Conservation (phyloP, 805 yeast genomes). For the Ogataea chonburiensis region DNA sequence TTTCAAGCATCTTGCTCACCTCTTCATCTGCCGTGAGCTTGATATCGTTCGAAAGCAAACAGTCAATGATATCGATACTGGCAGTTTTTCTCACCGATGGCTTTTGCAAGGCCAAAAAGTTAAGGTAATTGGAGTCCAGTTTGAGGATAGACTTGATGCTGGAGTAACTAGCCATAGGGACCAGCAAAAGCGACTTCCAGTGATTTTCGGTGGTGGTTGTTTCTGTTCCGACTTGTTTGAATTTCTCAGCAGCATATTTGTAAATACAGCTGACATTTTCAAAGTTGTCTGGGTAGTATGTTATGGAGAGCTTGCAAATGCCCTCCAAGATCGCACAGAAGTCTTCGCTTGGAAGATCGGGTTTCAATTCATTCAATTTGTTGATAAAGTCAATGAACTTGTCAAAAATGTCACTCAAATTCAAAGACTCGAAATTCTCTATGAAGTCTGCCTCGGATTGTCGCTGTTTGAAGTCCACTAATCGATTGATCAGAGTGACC, state of each 20-base stretch:
- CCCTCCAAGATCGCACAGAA: constrained; percentile 62
- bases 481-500: constrained; percentile 68
- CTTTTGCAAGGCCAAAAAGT: constrained; percentile 55
- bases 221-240: constrained; percentile 26
- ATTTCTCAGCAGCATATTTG: constrained; percentile 48
- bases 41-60: constrained; percentile 43
- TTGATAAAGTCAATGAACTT: constrained; percentile 66
- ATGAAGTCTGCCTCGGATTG: constrained; percentile 31
- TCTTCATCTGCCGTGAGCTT: constrained; percentile 45
- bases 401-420: constrained; percentile 45
- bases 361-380: constrained; percentile 53
- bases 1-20: constrained; percentile 58
- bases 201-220: constrained; percentile 25
- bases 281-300: constrained; percentile 62
- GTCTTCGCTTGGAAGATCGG: constrained; percentile 67
- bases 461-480: constrained; percentile 52
- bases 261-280: constrained; percentile 62
- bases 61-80: constrained; percentile 59
- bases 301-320: constrained; percentile 60
- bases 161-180: constrained; percentile 47
- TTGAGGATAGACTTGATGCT: constrained; percentile 36
- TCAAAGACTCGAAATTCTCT: constrained; percentile 16
- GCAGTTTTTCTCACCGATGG: constrained; percentile 52
- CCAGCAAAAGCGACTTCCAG: constrained; percentile 40
- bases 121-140: constrained; percentile 49